Percentiles rank a stretch among this genome's conserved stretches.
Evolutionary conservation across 495 filamentous ascomycete genomes (phyloP).

Genomic region (Geoglossum glabrum): DNA sequence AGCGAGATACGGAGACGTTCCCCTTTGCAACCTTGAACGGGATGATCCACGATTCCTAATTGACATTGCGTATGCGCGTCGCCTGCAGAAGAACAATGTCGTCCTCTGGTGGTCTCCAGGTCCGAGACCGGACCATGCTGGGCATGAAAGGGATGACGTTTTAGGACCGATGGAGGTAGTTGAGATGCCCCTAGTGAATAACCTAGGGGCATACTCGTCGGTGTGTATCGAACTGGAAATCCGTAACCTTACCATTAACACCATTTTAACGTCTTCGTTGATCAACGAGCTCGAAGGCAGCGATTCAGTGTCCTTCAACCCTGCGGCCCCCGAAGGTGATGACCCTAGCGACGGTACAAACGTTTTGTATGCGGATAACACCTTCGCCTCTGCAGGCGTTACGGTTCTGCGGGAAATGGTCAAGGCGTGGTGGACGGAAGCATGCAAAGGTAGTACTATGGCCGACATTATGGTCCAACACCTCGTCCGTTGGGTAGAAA

Average conservation of each 20-base stretch:
- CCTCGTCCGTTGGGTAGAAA: constrained; percentile 91
- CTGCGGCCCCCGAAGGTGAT: constrained; percentile 45
- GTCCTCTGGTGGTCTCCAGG: constrained; percentile 94
- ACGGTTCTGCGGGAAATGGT: constrained; percentile 92
- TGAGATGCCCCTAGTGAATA: constrained; percentile 83
- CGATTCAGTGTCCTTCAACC: constrained; percentile 60
- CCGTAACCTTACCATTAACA: constrained; percentile 91
- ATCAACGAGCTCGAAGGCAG: constrained; percentile 91
- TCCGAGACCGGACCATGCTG: constrained; percentile 80
- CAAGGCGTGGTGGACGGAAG: constrained; percentile 93
- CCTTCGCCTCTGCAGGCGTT: constrained; percentile 80
- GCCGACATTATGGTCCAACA: constrained; percentile 97
- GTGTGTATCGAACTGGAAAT: constrained; percentile 94
- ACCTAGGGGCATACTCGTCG: constrained; percentile 78
- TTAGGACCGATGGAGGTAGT: constrained; percentile 68
- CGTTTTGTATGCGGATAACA: constrained; percentile 68
- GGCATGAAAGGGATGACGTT: constrained; percentile 86
- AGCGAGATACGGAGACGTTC: constrained; percentile 80
- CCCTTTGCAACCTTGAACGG: constrained; percentile 82
- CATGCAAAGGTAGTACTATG: constrained; percentile 77
- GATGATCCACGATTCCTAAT: constrained; percentile 90
- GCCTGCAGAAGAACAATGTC: constrained; percentile 78
- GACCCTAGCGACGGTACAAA: constrained; percentile 36
- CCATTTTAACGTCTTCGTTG: constrained; percentile 88
- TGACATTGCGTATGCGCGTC: constrained; percentile 82